These are phyloP conservation scores for Miscanthus lutarioriparius DNA, from an alignment of 176 grass and related monocot genomes.

Conservation along the genomic window DNA sequence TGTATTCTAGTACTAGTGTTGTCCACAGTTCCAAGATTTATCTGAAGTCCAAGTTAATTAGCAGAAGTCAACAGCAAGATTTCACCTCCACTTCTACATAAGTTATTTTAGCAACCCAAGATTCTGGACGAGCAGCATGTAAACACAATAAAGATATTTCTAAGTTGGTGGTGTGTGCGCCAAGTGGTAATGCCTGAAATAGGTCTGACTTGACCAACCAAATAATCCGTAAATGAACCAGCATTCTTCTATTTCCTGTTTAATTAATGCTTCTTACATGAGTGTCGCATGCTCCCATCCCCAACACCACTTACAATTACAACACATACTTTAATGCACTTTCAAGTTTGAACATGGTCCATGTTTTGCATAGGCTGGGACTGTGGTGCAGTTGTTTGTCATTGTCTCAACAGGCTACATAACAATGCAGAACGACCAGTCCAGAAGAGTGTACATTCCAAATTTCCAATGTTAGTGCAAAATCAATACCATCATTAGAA, in stretches of 20 bases:
- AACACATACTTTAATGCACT: neutral
- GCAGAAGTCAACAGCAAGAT: neutral
- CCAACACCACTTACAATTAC: neutral
- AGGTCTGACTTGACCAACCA: neutral
- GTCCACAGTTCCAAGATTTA: no score
- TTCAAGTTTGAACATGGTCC: neutral
- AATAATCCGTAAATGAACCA: neutral
- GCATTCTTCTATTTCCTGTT: neutral
- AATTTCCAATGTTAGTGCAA: neutral
- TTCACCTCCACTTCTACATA: no score
- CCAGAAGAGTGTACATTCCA: neutral
- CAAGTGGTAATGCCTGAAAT: neutral
- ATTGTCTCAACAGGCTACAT: neutral
- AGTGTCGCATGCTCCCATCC: neutral
- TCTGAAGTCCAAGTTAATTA: neutral
- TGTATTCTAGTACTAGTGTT: neutral
- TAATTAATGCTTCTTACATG: neutral
- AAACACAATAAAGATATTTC: no score
- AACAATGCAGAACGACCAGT: neutral
- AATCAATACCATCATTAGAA: neutral
- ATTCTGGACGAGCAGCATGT: neutral
- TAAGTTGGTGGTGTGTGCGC: no score
- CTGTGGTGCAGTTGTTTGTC: neutral
- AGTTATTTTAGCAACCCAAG: neutral
- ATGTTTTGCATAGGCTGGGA: neutral